These are phyloP conservation scores for Crithidia brevicula DNA, from an alignment of 208 protist genomes.

Conservation along the genomic window DNA sequence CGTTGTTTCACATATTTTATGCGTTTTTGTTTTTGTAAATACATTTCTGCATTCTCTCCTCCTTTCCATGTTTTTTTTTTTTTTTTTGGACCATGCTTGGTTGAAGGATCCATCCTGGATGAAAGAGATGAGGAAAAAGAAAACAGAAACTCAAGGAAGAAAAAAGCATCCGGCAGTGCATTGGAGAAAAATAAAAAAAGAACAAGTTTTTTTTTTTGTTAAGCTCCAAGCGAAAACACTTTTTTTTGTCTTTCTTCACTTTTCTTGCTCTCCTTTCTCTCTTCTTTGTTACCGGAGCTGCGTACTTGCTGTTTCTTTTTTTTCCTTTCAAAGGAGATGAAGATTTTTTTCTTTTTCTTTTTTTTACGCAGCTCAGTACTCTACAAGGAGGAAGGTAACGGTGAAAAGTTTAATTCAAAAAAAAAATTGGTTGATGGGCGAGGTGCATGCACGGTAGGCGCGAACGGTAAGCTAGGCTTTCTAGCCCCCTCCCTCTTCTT, in stretches of 20 bases:
- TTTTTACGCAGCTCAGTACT: not conserved
- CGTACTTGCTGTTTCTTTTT: constrained; percentile 1
- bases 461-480: not conserved
- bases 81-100: constrained; percentile 22
- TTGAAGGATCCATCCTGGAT: constrained; percentile 3
- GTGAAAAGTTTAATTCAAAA: not conserved
- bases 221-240: not conserved
- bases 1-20: no score
- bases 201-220: not conserved
- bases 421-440: not conserved
- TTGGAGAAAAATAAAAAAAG: not conserved
- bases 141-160: not conserved
- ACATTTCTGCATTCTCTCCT: no score
- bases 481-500: not conserved
- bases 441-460: not conserved
- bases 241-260: not conserved
- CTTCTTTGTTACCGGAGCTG: not conserved
- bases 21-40: no score
- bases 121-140: constrained; percentile 10
- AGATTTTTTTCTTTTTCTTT: not conserved
- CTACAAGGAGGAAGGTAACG: no score
- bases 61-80: no score
- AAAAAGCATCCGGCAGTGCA: not conserved
- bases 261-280: not conserved
- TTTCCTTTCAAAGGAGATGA: not conserved